A percentile compares a stretch with the other conserved stretches of the same genome.
Conservation (phyloP, 768 basidiomycete genomes). For the Gloeophyllum trabeum region DNA sequence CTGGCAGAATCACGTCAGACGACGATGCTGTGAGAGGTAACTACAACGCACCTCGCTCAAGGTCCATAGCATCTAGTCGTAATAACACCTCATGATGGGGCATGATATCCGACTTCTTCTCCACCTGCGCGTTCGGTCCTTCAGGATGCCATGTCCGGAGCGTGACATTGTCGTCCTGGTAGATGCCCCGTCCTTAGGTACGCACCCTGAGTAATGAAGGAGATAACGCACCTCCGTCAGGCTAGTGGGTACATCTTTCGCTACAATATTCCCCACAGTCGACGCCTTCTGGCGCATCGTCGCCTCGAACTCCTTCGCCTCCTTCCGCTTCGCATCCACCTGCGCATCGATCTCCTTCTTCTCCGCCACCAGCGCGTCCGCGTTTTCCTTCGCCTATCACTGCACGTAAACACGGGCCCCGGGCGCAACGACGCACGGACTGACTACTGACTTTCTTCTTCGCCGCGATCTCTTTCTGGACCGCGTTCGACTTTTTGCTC, state of each 20-base stretch:
- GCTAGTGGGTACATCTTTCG: constrained; percentile 76
- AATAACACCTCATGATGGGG: constrained; percentile 97
- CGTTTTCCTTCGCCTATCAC: constrained; percentile 77
- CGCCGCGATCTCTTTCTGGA: constrained; percentile 89
- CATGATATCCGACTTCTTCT: constrained; percentile 67
- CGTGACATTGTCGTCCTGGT: constrained; percentile 82
- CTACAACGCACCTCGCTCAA: constrained; percentile 73
- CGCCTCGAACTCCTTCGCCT: constrained; percentile 64
- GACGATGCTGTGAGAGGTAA: neutral
- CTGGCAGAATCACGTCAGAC: constrained; percentile 23
- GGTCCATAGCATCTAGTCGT: constrained; percentile 90
- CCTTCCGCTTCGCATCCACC: constrained; percentile 65
- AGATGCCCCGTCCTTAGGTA: neutral
- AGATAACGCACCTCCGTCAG: constrained; percentile 62
- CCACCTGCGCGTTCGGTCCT: constrained; percentile 60
- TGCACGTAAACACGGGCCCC: neutral
- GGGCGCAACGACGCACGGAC: neutral
- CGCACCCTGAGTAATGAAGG: constrained; percentile 1
- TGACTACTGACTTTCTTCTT: constrained; percentile 75
- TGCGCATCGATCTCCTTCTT: constrained; percentile 83
- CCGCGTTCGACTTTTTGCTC: constrained; percentile 74
- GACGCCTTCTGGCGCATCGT: constrained; percentile 74
- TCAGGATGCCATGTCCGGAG: constrained; percentile 81
- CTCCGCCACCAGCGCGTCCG: constrained; percentile 73
- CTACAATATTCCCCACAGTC: constrained; percentile 88